A percentile compares a stretch with the other conserved stretches of the same genome.
These are phyloP conservation scores for Simplicillium aogashimaense DNA, from an alignment of 2,329 filamentous ascomycete species.

Conservation along the genomic window DNA sequence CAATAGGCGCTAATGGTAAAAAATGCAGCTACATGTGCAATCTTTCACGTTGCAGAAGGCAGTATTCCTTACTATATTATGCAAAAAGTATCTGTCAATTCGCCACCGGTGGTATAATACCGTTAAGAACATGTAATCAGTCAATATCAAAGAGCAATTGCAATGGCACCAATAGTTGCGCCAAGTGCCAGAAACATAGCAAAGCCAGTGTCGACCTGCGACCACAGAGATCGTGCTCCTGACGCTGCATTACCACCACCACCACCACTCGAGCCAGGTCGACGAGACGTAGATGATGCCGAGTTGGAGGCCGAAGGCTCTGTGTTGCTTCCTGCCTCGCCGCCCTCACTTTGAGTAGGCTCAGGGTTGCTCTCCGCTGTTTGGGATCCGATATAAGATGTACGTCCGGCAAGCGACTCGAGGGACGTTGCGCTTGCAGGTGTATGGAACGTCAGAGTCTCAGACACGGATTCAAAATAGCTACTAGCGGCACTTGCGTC, in stretches of 20 bases:
- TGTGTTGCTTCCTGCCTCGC: background rate
- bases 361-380: background rate
- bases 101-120: background rate
- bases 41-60: too few species aligned
- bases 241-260: background rate
- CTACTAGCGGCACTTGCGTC: constrained; percentile 9
- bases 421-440: constrained; percentile 13
- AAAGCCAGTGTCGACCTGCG: background rate
- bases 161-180: background rate
- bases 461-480: constrained; percentile 10
- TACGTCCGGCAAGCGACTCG: constrained; percentile 11
- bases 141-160: background rate
- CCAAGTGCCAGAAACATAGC: background rate
- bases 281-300: too few species aligned
- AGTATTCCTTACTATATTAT: too few species aligned
- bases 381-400: constrained; percentile 4
- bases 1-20: too few species aligned
- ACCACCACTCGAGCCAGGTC: background rate
- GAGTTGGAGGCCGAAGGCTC: too few species aligned
- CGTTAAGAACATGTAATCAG: background rate
- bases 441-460: constrained; percentile 10
- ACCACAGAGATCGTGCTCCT: background rate
- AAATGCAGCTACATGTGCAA: too few species aligned
- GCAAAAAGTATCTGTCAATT: background rate
- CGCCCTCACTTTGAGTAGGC: background rate